These are phyloP conservation scores for Pythium insidiosum DNA, from an alignment of 352 stramenopile species.

Conservation along the genomic window DNA sequence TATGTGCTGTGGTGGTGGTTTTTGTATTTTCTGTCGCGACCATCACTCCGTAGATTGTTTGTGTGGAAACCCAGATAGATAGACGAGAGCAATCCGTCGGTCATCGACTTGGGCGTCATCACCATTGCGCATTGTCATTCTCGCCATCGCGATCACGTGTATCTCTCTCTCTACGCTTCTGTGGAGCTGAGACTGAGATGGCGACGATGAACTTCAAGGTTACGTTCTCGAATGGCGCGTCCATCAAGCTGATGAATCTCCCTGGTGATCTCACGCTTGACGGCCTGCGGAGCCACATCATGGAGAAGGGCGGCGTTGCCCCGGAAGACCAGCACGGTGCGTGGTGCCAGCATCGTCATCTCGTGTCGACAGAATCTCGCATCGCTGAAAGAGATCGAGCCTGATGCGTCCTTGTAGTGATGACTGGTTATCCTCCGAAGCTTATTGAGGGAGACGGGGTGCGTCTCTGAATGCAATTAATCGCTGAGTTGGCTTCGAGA, in stretches of 20 bases:
- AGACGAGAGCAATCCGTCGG: too few species aligned
- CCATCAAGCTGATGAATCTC: conserved; percentile 61
- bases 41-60: conserved; percentile 2
- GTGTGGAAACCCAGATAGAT: too few species aligned
- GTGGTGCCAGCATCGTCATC: neutral
- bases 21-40: too few species aligned
- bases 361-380: neutral
- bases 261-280: conserved; percentile 55
- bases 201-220: conserved; percentile 79
- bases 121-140: too few species aligned
- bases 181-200: too few species aligned
- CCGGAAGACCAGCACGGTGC: conserved; percentile 59
- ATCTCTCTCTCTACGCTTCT: too few species aligned
- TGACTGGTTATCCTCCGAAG: conserved; percentile 71
- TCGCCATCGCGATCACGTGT: too few species aligned
- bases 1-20: too few species aligned
- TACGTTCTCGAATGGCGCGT: conserved; percentile 63
- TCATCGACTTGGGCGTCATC: too few species aligned
- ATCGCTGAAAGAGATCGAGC: neutral
- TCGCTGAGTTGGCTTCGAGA: conserved; percentile 1
- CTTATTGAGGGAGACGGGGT: conserved; percentile 49
- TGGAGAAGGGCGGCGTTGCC: conserved; percentile 45
- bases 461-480: conserved; percentile 10
- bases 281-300: conserved; percentile 36
- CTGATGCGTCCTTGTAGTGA: conserved; percentile 31